Evolutionary conservation across 129 eudicot species (phyloP).

Genomic region (Scalesia atractyloides): DNA sequence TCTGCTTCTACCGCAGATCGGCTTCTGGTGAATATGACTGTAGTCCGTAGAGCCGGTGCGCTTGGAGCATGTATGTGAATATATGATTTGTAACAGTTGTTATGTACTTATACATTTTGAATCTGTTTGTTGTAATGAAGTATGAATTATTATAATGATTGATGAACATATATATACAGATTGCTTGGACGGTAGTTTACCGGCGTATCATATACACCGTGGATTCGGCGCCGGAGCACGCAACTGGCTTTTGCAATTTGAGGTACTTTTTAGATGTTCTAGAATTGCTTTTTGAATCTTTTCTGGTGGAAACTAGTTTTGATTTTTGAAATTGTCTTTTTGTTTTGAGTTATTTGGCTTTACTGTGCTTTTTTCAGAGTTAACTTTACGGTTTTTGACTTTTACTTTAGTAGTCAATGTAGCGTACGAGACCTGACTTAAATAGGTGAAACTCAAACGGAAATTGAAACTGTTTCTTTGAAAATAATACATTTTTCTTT

Average conservation of each 20-base stretch:
- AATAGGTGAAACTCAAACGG: background rate
- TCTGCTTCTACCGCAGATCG: constrained; percentile 43
- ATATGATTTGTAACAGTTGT: too few species aligned
- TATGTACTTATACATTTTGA: background rate
- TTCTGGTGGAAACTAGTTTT: constrained; percentile 16
- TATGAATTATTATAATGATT: background rate
- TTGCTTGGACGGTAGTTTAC: constrained; percentile 95
- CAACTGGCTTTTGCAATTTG: constrained; percentile 95
- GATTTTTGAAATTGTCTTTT: constrained; percentile 14
- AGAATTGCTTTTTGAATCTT: background rate
- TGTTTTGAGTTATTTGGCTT: constrained; percentile 5
- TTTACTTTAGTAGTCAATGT: constrained; percentile 27
- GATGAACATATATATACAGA: constrained; percentile 33
- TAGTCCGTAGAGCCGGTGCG: constrained; percentile 61
- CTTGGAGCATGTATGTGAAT: constrained; percentile 68
- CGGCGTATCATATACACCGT: constrained; percentile 85
- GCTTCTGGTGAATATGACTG: constrained; percentile 67
- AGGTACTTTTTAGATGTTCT: constrained; percentile 46
- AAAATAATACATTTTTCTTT: too few species aligned
- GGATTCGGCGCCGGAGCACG: constrained; percentile 90
- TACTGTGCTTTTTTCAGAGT: background rate
- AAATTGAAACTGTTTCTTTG: too few species aligned
- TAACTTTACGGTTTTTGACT: constrained; percentile 21
- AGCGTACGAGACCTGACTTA: background rate
- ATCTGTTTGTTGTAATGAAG: background rate